Conservation (phyloP, 345 rosid genomes). For the Zanthoxylum bungeanum region DNA sequence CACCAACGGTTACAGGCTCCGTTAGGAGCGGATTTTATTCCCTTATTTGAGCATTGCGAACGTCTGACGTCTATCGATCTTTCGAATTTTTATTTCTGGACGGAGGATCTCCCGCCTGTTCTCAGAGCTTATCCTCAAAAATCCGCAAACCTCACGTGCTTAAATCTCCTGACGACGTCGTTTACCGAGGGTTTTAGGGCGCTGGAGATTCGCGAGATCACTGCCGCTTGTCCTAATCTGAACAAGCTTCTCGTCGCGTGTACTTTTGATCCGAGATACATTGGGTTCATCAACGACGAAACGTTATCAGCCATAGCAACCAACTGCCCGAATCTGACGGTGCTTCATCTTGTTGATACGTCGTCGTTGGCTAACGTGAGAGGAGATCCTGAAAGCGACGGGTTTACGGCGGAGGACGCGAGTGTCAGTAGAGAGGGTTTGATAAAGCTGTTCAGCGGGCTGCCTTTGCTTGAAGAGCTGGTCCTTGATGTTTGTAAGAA, state of each 20-base stretch:
- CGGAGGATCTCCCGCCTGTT: slow-evolving; percentile 84
- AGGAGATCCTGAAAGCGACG: slow-evolving; percentile 43
- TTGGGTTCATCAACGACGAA: slow-evolving; percentile 72
- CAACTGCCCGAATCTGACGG: slow-evolving; percentile 56
- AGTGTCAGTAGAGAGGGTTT: slow-evolving; percentile 40
- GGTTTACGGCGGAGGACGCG: slow-evolving; percentile 52
- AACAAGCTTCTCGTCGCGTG: slow-evolving; percentile 57
- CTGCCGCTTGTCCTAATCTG: slow-evolving; percentile 63
- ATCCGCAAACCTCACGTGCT: slow-evolving; percentile 38
- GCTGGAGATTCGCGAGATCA: slow-evolving; percentile 52
- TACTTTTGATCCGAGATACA: slow-evolving; percentile 70
- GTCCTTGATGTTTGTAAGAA: slow-evolving; percentile 63
- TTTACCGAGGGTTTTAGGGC: slow-evolving; percentile 75
- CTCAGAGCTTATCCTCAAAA: slow-evolving; percentile 44
- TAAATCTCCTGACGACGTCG: slow-evolving; percentile 69
- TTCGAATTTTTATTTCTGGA: slow-evolving; percentile 82
- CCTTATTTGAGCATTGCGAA: slow-evolving; percentile 50
- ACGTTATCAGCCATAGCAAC: slow-evolving; percentile 55
- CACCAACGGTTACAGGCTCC: slow-evolving; percentile 55
- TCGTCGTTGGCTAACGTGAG: slow-evolving; percentile 41
- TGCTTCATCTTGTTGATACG: slow-evolving; percentile 66
- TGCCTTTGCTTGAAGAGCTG: slow-evolving; percentile 60
- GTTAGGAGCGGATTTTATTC: slow-evolving; percentile 53
- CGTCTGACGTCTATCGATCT: slow-evolving; percentile 50
- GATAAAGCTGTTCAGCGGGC: slow-evolving; percentile 44